Evolutionary conservation across 1,284 basidiomycete genomes (phyloP).

Genomic region (Sanghuangporus sanghuang): DNA sequence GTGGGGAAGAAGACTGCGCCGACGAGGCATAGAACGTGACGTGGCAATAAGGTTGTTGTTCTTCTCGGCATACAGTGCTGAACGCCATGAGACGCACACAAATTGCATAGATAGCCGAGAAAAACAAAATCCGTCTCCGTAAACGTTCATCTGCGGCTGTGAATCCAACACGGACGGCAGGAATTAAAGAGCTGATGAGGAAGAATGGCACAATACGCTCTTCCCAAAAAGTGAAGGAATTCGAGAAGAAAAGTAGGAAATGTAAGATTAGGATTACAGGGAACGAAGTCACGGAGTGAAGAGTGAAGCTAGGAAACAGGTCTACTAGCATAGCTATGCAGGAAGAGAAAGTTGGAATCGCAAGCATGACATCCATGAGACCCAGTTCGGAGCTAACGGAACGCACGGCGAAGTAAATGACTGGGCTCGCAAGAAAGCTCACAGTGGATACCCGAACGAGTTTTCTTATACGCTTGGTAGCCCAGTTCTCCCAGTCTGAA

Average conservation of each 20-base stretch:
- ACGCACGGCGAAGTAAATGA: slow-evolving; percentile 29
- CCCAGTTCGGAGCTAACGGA: neutral
- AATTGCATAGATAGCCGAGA: slow-evolving; percentile 61
- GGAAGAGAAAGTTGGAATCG: slow-evolving; percentile 25
- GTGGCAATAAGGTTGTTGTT: slow-evolving; percentile 84
- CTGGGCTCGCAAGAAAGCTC: slow-evolving; percentile 40
- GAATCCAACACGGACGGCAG: slow-evolving; percentile 54
- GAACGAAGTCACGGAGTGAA: slow-evolving; percentile 29
- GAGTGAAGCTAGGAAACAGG: slow-evolving; percentile 26
- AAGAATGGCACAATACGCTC: slow-evolving; percentile 80
- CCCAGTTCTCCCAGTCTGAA: slow-evolving; percentile 39
- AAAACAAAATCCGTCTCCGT: slow-evolving; percentile 71
- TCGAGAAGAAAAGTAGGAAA: slow-evolving; percentile 73
- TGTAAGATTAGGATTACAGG: slow-evolving; percentile 61
- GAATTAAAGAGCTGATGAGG: slow-evolving; percentile 56
- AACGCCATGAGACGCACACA: slow-evolving; percentile 70
- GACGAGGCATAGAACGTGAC: slow-evolving; percentile 84
- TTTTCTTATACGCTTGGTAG: slow-evolving; percentile 27
- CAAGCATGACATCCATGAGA: slow-evolving; percentile 4
- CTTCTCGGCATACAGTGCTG: slow-evolving; percentile 89
- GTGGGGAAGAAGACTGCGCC: slow-evolving; percentile 58
- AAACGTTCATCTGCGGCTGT: slow-evolving; percentile 64
- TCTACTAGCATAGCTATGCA: slow-evolving; percentile 29
- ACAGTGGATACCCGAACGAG: slow-evolving; percentile 33
- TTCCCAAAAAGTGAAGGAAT: slow-evolving; percentile 97